Evolutionary conservation across 2,329 filamentous ascomycete species (phyloP), one percentile per base, ranked within the genome.

Genomic region (Fusarium sublunatum): DNA sequence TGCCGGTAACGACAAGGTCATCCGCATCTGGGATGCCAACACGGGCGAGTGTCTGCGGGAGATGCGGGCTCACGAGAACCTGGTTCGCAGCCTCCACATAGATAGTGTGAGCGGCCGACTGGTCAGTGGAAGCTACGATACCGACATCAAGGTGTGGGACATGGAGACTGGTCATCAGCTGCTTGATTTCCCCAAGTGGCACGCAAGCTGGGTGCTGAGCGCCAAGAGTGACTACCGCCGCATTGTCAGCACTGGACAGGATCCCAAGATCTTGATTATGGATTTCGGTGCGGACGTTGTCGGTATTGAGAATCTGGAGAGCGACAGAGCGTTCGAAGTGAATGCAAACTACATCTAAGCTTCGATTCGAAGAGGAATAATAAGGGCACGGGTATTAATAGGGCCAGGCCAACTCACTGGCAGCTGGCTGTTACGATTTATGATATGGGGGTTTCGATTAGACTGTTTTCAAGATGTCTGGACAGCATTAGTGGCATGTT

Each of bases 181-280:
- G 58, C 86, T 96, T 61, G 89, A 93, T 69, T 94, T 97, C 71
- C 91, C 93, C n/a, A 88, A 91, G 67, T 98, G 93, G 93, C 96
- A 97, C 56, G 90, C 90, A 10, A 96, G 92, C 77, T 99, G 95
- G 95, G 96, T 99, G 72, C 80, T 99, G 57, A 93, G 92, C 64
- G 95, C 95, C 47, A 97, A 97, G 83, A 93, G 91, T 63, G 94
- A 99, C 74, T 98, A 98, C 76, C 85, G 94, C 57, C 88, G 95
- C 61, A 95, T 99, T 63, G 91, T 99, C 61, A 95, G 92, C 70
- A 96, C 94, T 1, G 95, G 93, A 45, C 95, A 99, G 77, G 93
- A 97, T 72, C 91, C 93, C 31, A 90, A 96, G 73, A 93, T 96
- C 47, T 79, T 98, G 56, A 90, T 99, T 58, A 89, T 98, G 83